These are phyloP conservation scores for Gossypium aridum DNA, from an alignment of 441 rosid genomes.

Conservation along the genomic window DNA sequence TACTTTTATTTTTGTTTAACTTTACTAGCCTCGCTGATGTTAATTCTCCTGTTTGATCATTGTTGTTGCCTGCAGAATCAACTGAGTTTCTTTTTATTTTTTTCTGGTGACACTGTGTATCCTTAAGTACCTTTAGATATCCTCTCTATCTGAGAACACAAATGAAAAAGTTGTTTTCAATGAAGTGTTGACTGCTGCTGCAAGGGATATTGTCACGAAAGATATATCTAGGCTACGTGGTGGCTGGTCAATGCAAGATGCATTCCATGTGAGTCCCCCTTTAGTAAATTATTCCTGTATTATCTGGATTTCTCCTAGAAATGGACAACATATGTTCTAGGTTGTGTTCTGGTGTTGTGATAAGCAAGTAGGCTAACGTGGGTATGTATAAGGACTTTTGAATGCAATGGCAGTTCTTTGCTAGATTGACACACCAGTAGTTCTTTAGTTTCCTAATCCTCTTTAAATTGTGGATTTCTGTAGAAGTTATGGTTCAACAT, in stretches of 20 bases:
- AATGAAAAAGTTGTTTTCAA: conserved; percentile 68
- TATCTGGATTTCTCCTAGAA: conserved; percentile 5
- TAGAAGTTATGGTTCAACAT: neutral
- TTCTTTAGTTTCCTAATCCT: neutral
- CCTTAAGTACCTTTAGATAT: conserved; percentile 66
- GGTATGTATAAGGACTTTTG: neutral
- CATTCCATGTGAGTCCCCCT: conserved; percentile 68
- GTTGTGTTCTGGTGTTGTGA: neutral
- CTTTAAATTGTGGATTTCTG: conserved; percentile 2
- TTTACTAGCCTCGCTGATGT: conserved; percentile 13
- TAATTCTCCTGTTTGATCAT: conserved; percentile 14
- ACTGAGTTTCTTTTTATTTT: neutral
- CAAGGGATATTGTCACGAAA: conserved; percentile 86
- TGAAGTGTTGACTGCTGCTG: conserved; percentile 87
- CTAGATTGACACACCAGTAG: neutral
- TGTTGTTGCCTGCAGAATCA: conserved; percentile 4
- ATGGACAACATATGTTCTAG: neutral
- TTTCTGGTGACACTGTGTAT: conserved; percentile 15
- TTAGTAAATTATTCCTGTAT: neutral
- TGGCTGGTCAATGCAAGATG: conserved; percentile 99
- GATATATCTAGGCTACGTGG: conserved; percentile 97
- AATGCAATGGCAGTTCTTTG: neutral
- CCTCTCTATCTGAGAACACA: conserved; percentile 84
- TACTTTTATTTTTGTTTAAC: conserved; percentile 3
- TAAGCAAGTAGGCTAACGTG: neutral